A percentile compares a stretch with the other conserved stretches of the same genome.
Evolutionary conservation across 805 yeast genomes (phyloP).

Genomic region (Naumovozyma castellii): DNA sequence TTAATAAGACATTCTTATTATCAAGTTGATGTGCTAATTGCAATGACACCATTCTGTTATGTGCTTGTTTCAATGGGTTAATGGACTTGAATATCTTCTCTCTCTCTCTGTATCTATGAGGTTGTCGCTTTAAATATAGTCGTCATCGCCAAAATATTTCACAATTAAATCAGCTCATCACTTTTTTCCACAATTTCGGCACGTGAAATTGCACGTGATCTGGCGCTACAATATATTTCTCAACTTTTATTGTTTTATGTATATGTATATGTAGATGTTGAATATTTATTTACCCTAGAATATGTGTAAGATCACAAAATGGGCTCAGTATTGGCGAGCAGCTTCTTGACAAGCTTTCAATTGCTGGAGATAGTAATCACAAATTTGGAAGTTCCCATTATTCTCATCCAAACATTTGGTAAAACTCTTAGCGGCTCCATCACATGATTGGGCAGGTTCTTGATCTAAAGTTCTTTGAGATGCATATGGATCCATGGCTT

Average conservation of each 20-base stretch:
- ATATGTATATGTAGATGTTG: background rate
- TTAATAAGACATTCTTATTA: slow-evolving; percentile 19
- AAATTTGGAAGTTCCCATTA: slow-evolving; percentile 90
- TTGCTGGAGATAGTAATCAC: slow-evolving; percentile 95
- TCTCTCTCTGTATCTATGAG: too few species aligned
- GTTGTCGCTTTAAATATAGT: too few species aligned
- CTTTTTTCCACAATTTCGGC: background rate
- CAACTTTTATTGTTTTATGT: too few species aligned
- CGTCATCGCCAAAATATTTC: too few species aligned
- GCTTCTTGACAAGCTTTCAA: slow-evolving; percentile 97
- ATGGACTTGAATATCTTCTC: too few species aligned
- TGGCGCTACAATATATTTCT: too few species aligned
- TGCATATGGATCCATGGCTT: slow-evolving; percentile 20
- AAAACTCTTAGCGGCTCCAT: slow-evolving; percentile 86
- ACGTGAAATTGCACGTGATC: background rate
- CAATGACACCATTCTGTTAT: slow-evolving; percentile 19
- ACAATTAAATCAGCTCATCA: background rate
- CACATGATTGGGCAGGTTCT: slow-evolving; percentile 57
- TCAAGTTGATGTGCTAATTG: slow-evolving; percentile 25
- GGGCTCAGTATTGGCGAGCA: slow-evolving; percentile 56
- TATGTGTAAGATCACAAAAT: background rate
- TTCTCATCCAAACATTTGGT: slow-evolving; percentile 93
- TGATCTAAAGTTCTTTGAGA: slow-evolving; percentile 20
- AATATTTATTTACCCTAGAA: background rate
- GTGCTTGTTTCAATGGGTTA: too few species aligned